Evolutionary conservation across 2,329 filamentous ascomycete genomes (phyloP).

Genomic region (Ascochyta fabae): DNA sequence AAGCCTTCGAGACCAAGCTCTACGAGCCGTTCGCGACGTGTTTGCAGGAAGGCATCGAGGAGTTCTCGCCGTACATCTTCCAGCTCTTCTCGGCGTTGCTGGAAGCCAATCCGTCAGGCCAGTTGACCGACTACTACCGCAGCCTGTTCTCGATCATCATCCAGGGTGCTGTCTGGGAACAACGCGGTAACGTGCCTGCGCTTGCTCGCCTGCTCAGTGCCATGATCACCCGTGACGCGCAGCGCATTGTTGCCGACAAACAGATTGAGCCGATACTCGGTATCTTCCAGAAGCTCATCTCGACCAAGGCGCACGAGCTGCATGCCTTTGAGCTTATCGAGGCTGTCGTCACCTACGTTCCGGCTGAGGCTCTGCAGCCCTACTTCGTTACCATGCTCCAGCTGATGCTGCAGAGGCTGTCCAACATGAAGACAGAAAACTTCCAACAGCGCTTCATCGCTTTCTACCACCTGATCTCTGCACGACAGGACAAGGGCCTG

Average conservation of each 20-base stretch:
- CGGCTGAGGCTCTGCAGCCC: slow-evolving; percentile 73
- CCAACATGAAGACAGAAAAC: slow-evolving; percentile 78
- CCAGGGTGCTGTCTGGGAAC: slow-evolving; percentile 85
- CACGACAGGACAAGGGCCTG: slow-evolving; percentile 78
- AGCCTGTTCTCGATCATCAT: slow-evolving; percentile 79
- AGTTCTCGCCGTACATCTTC: slow-evolving; percentile 96
- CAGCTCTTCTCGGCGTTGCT: slow-evolving; percentile 91
- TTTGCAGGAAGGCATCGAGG: slow-evolving; percentile 81
- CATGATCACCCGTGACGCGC: slow-evolving; percentile 78
- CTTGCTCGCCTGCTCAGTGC: slow-evolving; percentile 83
- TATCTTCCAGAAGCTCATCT: slow-evolving; percentile 90
- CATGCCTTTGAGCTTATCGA: slow-evolving; percentile 92
- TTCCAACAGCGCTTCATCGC: slow-evolving; percentile 87
- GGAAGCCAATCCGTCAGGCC: slow-evolving; percentile 80
- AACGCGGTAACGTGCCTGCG: slow-evolving; percentile 89
- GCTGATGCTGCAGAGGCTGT: slow-evolving; percentile 76
- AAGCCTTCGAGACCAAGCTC: slow-evolving; percentile 78
- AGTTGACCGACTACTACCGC: slow-evolving; percentile 81
- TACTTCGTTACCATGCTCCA: slow-evolving; percentile 83
- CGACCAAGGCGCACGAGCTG: slow-evolving; percentile 80
- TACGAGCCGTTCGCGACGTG: slow-evolving; percentile 85
- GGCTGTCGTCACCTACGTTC: slow-evolving; percentile 74
- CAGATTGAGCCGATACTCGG: slow-evolving; percentile 89
- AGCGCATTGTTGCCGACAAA: slow-evolving; percentile 76
- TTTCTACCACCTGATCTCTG: slow-evolving; percentile 92